Evolutionary conservation across 2,329 filamentous ascomycete genomes (phyloP).

Genomic region (Fusarium goolgardi): DNA sequence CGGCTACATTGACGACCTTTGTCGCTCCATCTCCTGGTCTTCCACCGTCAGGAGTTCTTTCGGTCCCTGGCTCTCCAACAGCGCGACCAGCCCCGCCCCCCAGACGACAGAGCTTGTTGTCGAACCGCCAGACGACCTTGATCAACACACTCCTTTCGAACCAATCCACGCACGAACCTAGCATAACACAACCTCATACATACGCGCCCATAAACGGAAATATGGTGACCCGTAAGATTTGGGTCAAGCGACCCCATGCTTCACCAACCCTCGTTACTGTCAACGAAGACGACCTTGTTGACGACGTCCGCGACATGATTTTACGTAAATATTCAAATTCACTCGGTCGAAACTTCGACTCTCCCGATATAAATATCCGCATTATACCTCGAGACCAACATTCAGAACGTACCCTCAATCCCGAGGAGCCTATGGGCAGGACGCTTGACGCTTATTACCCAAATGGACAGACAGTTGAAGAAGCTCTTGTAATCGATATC

Average conservation of each 20-base stretch:
- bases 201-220: slow-evolving; percentile 55
- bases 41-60: slow-evolving; percentile 36
- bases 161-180: slow-evolving; percentile 39
- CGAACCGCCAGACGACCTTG: slow-evolving; percentile 54
- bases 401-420: slow-evolving; percentile 77
- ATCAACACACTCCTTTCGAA: slow-evolving; percentile 50
- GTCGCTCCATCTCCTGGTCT: slow-evolving; percentile 45
- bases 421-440: slow-evolving; percentile 84
- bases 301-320: slow-evolving; percentile 93
- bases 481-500: slow-evolving; percentile 91
- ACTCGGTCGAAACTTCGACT: slow-evolving; percentile 86
- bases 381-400: slow-evolving; percentile 77
- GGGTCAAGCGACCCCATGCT: slow-evolving; percentile 88
- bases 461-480: slow-evolving; percentile 86
- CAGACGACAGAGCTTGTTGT: slow-evolving; percentile 51
- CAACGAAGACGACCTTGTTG: slow-evolving; percentile 88
- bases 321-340: slow-evolving; percentile 95
- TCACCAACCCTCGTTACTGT: slow-evolving; percentile 90
- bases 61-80: slow-evolving; percentile 32
- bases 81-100: slow-evolving; percentile 40
- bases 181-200: slow-evolving; percentile 31
- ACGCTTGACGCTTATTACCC: slow-evolving; percentile 87
- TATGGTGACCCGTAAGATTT: slow-evolving; percentile 84
- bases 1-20: slow-evolving; percentile 56
- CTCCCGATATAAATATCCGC: slow-evolving; percentile 86